Evolutionary conservation across 805 yeast genomes (phyloP).

Genomic region (Saturnispora silvae): DNA sequence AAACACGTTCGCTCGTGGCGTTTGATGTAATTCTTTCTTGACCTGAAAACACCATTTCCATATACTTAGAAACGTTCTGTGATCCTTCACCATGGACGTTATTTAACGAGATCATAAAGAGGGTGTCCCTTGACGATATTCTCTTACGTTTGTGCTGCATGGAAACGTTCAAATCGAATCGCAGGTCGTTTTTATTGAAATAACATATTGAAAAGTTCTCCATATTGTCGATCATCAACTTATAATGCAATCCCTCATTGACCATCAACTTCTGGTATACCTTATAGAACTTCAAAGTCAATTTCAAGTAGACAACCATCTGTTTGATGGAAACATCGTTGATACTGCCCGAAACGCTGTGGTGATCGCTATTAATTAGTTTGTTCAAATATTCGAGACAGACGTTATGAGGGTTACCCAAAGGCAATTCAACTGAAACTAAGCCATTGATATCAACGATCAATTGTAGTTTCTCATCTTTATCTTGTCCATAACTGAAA

Average conservation of each 20-base stretch:
- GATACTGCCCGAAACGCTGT: slow-evolving; percentile 9
- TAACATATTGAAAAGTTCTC: slow-evolving; percentile 21
- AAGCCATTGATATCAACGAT: slow-evolving; percentile 17
- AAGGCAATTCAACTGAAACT: slow-evolving; percentile 20
- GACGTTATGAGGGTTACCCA: slow-evolving; percentile 22
- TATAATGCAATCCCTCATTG: slow-evolving; percentile 15
- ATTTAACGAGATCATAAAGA: slow-evolving; percentile 20
- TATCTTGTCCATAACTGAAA: slow-evolving; percentile 23
- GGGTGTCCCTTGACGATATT: slow-evolving; percentile 15
- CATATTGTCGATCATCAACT: slow-evolving; percentile 15
- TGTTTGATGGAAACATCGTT: slow-evolving; percentile 17
- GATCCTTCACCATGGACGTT: slow-evolving; percentile 1
- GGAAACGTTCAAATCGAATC: slow-evolving; percentile 16
- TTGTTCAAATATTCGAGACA: slow-evolving; percentile 20
- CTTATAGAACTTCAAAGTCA: slow-evolving; percentile 23
- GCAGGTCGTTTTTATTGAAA: slow-evolving; percentile 10
- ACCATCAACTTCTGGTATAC: slow-evolving; percentile 12
- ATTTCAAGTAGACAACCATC: slow-evolving; percentile 21
- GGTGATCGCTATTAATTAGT: slow-evolving; percentile 8
- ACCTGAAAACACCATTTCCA: slow-evolving; percentile 12
- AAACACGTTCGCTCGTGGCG: slow-evolving; percentile 11
- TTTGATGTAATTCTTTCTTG: slow-evolving; percentile 13
- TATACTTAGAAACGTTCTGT: neutral
- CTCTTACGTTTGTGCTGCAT: slow-evolving; percentile 16
- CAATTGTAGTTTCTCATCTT: slow-evolving; percentile 20